A percentile compares a stretch with the other conserved stretches of the same genome.
Conservation (phyloP, 768 basidiomycete species). For the Phylloporus sp. region DNA sequence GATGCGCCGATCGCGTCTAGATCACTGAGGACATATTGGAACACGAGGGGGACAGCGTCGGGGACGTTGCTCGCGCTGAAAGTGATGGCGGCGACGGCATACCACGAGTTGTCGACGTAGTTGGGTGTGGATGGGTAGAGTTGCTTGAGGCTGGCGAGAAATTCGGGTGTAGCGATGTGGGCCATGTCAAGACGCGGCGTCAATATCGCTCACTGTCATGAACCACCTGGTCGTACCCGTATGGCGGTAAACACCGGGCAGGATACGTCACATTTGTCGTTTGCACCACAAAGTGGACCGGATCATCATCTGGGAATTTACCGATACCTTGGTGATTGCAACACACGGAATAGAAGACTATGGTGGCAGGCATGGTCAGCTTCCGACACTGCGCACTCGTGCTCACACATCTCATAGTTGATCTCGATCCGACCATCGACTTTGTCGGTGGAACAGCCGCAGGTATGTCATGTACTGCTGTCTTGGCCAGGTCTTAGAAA, state of each 20-base stretch:
- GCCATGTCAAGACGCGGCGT: constrained; percentile 5
- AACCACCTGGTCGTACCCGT: background rate
- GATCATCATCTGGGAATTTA: background rate
- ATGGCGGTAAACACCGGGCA: background rate
- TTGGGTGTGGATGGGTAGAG: constrained; percentile 37
- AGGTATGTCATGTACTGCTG: constrained; percentile 27
- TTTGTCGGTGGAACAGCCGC: constrained; percentile 77
- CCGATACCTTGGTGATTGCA: background rate
- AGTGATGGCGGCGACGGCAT: constrained; percentile 51
- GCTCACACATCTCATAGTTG: constrained; percentile 13
- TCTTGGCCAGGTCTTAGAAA: background rate
- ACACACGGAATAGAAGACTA: constrained; percentile 1
- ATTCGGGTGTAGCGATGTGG: constrained; percentile 36
- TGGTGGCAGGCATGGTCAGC: constrained; percentile 20
- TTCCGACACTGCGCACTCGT: background rate
- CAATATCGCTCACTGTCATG: background rate
- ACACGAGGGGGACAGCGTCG: constrained; percentile 54
- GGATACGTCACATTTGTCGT: background rate
- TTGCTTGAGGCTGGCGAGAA: constrained; percentile 43
- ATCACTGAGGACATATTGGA: constrained; percentile 46
- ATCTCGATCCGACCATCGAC: constrained; percentile 63
- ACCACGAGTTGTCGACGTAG: constrained; percentile 50
- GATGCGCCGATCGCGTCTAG: constrained; percentile 31
- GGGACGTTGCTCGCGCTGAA: constrained; percentile 58
- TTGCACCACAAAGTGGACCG: background rate